Evolutionary conservation across 2,329 filamentous ascomycete species (phyloP), one percentile per base, ranked within the genome.

Genomic region (Plenodomus lindquistii): DNA sequence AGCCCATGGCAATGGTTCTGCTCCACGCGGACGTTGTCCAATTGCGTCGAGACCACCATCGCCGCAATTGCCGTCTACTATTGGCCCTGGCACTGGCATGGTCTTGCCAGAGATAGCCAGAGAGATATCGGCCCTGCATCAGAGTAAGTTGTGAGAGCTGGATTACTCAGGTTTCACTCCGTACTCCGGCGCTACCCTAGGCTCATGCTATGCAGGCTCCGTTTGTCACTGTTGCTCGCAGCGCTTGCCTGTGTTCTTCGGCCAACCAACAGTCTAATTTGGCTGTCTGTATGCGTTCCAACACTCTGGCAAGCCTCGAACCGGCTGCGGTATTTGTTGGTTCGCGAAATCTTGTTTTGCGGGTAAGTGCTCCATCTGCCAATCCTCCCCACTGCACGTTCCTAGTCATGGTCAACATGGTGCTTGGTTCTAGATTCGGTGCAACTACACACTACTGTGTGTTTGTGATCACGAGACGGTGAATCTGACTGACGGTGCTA

Each of bases 1-100:
- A 96, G 85, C 72, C 90, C 94, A 6, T 99, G 94, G 91, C 91
- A 97, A 71, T 97, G 90, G 89, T 97, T 94, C 73, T 94, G 88
- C 74, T 94, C 91, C 1, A 93, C 91, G 0, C 83, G 94, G 39
- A 96, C 94, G 1, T 87, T 99, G 66, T 97, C 93, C 45, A 99
- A 99, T 74, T 94, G 87, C 43, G 77, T 97, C 4, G 94, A 99
- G 77, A 91, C 88, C n/a, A 89, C 88, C 0, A 75, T 99, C 59
- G 97, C 93, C 4, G 79, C 88, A 50, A 79, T 85, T 62, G 93
- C 91, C 1, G 77, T 97, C 38, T 85, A 85, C 67, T 83, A 86
- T 61, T 97, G 91, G 89, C 93, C 94, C 11, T 97, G 94, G 92
- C 78, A 84, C 48, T 80, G 89, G 72, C 48, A 50, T 48, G 65